Conservation (phyloP, 371 early-diverging fungal genomes). For the Aphelidium insulamus region DNA sequence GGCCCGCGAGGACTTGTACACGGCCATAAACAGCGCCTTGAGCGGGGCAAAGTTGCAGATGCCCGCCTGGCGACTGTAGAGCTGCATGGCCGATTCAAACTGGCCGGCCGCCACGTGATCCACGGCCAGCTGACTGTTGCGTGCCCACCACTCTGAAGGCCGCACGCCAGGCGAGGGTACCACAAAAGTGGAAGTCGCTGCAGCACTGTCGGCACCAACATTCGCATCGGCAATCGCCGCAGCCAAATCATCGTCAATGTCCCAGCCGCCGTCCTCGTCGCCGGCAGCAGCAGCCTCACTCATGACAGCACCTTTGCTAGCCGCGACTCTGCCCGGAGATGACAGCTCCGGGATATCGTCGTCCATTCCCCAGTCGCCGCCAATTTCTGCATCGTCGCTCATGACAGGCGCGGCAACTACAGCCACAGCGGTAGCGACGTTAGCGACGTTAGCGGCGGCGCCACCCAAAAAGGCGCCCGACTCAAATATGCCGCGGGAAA, state of each 20-base stretch:
- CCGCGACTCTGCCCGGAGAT: conserved; percentile 2
- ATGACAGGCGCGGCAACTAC: conserved; percentile 9
- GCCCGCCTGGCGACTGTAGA: conserved; percentile 68
- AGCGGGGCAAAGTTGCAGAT: conserved; percentile 72
- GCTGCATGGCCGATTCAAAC: conserved; percentile 82
- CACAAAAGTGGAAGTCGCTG: conserved; percentile 33
- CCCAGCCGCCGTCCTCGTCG: conserved; percentile 29
- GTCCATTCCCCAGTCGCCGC: conserved; percentile 44
- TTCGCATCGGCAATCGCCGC: conserved; percentile 31
- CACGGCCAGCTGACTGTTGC: conserved; percentile 55
- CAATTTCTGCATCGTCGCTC: conserved; percentile 26
- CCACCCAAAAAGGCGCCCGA: conserved; percentile 13
- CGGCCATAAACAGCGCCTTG: conserved; percentile 55
- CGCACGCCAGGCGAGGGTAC: conserved; percentile 46
- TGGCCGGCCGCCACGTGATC: conserved; percentile 84
- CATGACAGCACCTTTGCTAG: conserved; percentile 10
- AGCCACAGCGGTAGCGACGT: conserved; percentile 12
- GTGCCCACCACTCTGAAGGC: conserved; percentile 45
- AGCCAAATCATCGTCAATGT: conserved; percentile 29
- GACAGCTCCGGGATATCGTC: conserved; percentile 16
- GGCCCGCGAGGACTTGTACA: conserved; percentile 48
- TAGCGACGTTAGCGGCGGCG: conserved; percentile 7
- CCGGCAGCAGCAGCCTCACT: conserved; percentile 26
- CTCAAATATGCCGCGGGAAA: conserved; percentile 33
- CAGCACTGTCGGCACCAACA: conserved; percentile 29